phyloP scores from a whole-genome alignment of 371 early-diverging fungal genomes.

The Capniomyces stellatus region DNA sequence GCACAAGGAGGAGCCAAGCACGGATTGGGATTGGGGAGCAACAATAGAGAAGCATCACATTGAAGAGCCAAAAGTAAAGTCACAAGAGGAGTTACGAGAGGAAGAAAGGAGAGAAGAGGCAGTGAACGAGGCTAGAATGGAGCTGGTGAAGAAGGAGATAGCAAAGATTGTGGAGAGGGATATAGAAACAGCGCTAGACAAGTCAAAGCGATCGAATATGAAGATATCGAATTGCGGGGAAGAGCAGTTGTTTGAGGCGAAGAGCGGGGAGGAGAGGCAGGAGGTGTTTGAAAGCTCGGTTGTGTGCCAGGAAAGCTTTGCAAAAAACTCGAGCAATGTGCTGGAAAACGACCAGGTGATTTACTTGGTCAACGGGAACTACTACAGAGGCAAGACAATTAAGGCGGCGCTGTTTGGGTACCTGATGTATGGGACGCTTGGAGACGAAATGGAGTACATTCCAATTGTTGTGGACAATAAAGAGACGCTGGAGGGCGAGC shows the following conservation, averaged over 20 bases:
- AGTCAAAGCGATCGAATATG: not conserved
- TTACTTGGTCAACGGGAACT: slow-evolving; percentile 36
- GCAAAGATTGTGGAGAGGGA: not conserved
- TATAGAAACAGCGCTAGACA: not conserved
- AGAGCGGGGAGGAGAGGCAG: slow-evolving; percentile 25
- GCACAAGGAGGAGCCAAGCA: slow-evolving; percentile 13
- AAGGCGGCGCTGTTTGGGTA: slow-evolving; percentile 25
- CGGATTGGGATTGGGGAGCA: slow-evolving; percentile 23
- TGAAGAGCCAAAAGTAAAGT: not conserved
- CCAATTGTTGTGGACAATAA: not conserved
- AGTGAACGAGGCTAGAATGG: not conserved
- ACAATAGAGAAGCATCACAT: slow-evolving; percentile 1
- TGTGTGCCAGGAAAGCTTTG: slow-evolving; percentile 35
- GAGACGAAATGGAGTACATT: not conserved
- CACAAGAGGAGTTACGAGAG: too few relatives aligned
- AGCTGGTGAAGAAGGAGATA: not conserved
- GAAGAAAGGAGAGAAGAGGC: not conserved
- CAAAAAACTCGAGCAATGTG: slow-evolving; percentile 38
- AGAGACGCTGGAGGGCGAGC: not conserved
- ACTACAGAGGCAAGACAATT: slow-evolving; percentile 25
- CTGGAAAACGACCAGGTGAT: slow-evolving; percentile 45
- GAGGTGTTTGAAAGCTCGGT: slow-evolving; percentile 28
- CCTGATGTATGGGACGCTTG: slow-evolving; percentile 21
- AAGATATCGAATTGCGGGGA: slow-evolving; percentile 16
- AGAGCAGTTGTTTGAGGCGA: slow-evolving; percentile 6